These are phyloP conservation scores for Agapanthus africanus DNA, from an alignment of 106 monocot genomes.

Conservation along the genomic window DNA sequence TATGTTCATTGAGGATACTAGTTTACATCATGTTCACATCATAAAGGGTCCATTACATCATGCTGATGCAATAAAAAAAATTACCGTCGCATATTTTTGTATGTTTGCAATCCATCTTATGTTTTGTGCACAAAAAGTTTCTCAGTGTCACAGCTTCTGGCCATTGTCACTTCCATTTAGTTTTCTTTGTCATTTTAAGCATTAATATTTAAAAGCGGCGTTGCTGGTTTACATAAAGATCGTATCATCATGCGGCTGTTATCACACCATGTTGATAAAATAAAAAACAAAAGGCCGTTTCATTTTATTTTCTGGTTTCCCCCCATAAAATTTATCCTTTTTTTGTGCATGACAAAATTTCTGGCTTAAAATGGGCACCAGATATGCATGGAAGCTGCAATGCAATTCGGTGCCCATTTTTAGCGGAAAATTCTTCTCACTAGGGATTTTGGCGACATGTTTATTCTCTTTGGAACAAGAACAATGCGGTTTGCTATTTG, in stretches of 20 bases:
- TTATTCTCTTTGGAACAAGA: no score
- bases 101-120: no score
- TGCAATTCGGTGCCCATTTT: neutral
- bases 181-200: neutral
- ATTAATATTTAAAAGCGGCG: neutral
- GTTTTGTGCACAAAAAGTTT: no score
- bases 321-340: neutral
- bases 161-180: neutral
- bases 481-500: no score
- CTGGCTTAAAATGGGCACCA: neutral
- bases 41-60: no score
- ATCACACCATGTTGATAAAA: neutral
- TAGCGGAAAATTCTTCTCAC: neutral
- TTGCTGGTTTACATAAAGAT: neutral
- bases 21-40: no score
- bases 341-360: neutral
- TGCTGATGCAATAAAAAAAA: no score
- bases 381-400: neutral
- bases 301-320: no score
- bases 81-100: no score
- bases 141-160: no score
- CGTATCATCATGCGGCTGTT: neutral
- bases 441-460: neutral
- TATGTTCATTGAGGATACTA: no score
- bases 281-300: neutral